Conservation (phyloP, 2,329 filamentous ascomycete genomes). For the Atkinsonella texensis region DNA sequence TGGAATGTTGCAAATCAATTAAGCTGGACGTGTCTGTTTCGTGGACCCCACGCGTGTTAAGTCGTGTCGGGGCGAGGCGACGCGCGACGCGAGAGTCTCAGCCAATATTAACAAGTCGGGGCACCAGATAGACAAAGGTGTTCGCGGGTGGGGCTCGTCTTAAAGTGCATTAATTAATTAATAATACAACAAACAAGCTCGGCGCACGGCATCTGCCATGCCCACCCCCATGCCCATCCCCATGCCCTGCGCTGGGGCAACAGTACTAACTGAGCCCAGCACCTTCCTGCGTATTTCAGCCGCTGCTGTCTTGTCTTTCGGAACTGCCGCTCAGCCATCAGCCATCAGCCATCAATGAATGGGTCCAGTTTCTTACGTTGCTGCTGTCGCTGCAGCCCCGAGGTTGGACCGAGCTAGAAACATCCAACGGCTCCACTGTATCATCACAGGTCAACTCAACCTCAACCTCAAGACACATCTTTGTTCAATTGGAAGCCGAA, state of each 20-base stretch:
- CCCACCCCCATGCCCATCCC: no score
- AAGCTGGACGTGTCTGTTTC: constrained; percentile 32
- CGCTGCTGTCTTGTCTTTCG: no score
- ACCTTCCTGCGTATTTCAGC: no score
- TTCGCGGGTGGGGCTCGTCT: constrained; percentile 5
- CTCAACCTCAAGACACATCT: neutral
- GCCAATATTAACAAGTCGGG: no score
- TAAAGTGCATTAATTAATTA: neutral
- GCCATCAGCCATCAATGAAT: no score
- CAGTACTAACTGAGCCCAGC: no score
- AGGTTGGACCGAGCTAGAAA: neutral
- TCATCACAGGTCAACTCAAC: neutral
- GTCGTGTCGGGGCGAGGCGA: constrained; percentile 14
- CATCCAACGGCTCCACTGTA: neutral
- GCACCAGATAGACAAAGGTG: no score
- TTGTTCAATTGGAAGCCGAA: neutral
- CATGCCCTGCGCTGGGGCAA: no score
- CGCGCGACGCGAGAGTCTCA: constrained; percentile 6
- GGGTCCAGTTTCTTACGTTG: no score
- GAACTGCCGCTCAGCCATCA: no score
- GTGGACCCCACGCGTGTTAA: constrained; percentile 25
- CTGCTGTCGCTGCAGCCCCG: neutral
- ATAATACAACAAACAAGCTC: neutral
- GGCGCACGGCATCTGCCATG: neutral
- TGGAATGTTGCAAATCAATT: constrained; percentile 19